Evolutionary conservation across 768 basidiomycete species (phyloP).

Genomic region (Tricholoma flavovirens): DNA sequence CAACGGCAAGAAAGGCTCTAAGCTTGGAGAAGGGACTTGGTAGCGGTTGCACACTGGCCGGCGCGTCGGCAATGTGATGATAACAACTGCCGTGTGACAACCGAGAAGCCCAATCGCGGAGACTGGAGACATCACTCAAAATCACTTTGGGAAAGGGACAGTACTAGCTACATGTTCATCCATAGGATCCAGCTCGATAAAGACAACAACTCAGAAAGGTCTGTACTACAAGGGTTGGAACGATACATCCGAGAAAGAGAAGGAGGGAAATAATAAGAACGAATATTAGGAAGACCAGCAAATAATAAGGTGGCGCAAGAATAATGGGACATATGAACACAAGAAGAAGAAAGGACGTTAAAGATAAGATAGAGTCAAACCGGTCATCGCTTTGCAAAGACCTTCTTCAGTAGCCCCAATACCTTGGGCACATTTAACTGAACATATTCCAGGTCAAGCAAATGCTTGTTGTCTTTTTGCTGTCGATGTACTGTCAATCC

Average conservation of each 20-base stretch:
- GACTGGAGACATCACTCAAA: not conserved
- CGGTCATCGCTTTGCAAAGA: conserved; percentile 78
- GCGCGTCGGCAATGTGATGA: no score
- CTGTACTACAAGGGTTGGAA: conserved; percentile 23
- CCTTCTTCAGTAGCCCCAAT: conserved; percentile 86
- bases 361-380: conserved; percentile 21
- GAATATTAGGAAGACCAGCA: conserved; percentile 12
- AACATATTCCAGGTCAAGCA: conserved; percentile 95
- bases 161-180: not conserved
- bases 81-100: no score
- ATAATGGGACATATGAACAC: conserved; percentile 12
- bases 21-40: no score
- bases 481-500: conserved; percentile 26
- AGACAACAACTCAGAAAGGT: conserved; percentile 18
- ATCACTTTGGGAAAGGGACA: not conserved
- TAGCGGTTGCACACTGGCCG: no score
- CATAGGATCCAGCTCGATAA: conserved; percentile 1
- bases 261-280: conserved; percentile 10
- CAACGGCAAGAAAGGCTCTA: not conserved
- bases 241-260: conserved; percentile 29
- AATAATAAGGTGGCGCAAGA: conserved; percentile 14
- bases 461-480: conserved; percentile 99
- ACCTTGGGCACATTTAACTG: conserved; percentile 96
- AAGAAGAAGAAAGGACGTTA: conserved; percentile 19
- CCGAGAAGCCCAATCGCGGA: not conserved